These are phyloP conservation scores for Erigeron philadelphicus DNA, from an alignment of 140 eudicot genomes.

Conservation along the genomic window DNA sequence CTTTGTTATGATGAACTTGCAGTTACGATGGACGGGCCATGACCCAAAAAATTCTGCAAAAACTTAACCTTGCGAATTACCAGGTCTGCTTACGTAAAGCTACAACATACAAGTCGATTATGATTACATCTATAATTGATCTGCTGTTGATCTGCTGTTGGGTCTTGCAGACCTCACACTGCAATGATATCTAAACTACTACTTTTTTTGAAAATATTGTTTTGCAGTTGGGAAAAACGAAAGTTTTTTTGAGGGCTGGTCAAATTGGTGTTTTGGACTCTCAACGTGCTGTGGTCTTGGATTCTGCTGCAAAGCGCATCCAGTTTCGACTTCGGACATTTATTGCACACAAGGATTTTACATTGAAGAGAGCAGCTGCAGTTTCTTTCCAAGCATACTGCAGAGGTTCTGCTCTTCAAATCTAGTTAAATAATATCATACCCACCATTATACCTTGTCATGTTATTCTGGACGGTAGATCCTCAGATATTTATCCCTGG, in stretches of 20 bases:
- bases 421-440: not conserved
- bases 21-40: conserved; percentile 73
- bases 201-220: not conserved
- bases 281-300: conserved; percentile 85
- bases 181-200: conserved; percentile 10
- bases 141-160: conserved; percentile 14
- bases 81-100: conserved; percentile 55
- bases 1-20: conserved; percentile 25
- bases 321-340: conserved; percentile 66
- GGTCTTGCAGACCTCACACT: not conserved
- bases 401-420: conserved; percentile 56
- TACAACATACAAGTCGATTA: not conserved
- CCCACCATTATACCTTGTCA: not conserved
- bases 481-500: too few relatives aligned
- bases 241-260: conserved; percentile 95
- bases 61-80: conserved; percentile 70
- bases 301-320: conserved; percentile 72
- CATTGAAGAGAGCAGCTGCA: conserved; percentile 56
- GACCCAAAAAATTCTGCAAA: conserved; percentile 74
- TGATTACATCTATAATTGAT: not conserved
- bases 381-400: conserved; percentile 75
- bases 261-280: conserved; percentile 91
- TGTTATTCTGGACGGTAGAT: too few relatives aligned
- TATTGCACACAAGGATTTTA: conserved; percentile 60
- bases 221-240: conserved; percentile 78